phyloP scores from a whole-genome alignment of 1,284 basidiomycete species.

The Rhodotorula sp. region DNA sequence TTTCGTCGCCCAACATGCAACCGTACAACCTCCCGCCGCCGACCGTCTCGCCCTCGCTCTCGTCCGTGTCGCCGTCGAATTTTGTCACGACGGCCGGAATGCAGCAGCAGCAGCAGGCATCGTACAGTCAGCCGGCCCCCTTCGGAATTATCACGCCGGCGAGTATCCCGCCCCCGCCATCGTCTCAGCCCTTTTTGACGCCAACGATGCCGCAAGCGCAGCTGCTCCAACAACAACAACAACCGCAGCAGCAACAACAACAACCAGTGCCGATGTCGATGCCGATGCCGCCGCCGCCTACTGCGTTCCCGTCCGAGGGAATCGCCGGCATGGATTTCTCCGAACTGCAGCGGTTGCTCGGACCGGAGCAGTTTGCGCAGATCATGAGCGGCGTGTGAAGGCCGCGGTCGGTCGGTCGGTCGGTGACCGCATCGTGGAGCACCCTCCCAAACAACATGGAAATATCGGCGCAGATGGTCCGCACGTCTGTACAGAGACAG shows the following conservation, averaged over 20 bases:
- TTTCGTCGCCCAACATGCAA: constrained; percentile 15
- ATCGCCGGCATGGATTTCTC: constrained; percentile 29
- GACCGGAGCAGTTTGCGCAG: constrained; percentile 24
- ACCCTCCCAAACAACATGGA: too few relatives aligned
- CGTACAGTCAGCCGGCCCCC: background rate
- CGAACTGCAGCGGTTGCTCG: constrained; percentile 34
- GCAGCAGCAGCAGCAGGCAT: constrained; percentile 1
- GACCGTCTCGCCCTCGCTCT: background rate
- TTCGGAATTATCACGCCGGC: background rate
- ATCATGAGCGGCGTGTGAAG: constrained; percentile 27
- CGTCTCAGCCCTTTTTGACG: constrained; percentile 3
- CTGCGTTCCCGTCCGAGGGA: constrained; percentile 1
- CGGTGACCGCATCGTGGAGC: too few relatives aligned
- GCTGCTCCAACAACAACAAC: background rate
- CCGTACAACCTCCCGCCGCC: background rate
- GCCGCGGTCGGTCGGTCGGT: too few relatives aligned
- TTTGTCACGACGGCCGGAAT: background rate
- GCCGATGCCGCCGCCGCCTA: background rate
- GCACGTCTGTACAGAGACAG: too few relatives aligned
- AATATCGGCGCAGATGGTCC: too few relatives aligned
- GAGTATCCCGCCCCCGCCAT: background rate
- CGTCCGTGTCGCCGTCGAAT: background rate
- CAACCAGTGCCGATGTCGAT: background rate
- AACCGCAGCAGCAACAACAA: constrained; percentile 6
- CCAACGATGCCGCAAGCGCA: background rate